Conservation (phyloP, 2,329 filamentous ascomycete species). For the Cordyceps farinosa region DNA sequence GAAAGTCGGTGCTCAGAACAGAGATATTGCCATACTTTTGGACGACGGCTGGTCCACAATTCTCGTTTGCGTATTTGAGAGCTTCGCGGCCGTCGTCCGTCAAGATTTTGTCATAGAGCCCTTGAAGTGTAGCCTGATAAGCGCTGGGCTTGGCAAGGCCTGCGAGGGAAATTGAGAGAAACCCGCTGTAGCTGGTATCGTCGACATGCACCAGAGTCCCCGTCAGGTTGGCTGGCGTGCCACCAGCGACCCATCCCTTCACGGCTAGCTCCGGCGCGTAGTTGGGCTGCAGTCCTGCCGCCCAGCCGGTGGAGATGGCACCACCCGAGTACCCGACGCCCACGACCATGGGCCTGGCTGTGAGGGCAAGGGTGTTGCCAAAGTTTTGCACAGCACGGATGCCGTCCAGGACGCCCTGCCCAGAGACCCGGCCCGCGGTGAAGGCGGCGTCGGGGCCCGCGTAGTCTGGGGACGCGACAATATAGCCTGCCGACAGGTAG, state of each 20-base stretch:
- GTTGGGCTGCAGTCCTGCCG: not conserved
- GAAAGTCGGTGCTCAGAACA: not conserved
- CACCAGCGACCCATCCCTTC: not conserved
- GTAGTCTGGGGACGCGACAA: constrained; percentile 1
- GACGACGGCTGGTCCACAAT: not conserved
- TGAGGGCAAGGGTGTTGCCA: not conserved
- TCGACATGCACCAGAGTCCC: not conserved
- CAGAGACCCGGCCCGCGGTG: not conserved
- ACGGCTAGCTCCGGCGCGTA: not conserved
- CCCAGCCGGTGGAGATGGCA: constrained; percentile 2
- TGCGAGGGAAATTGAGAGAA: not conserved
- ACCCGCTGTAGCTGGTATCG: not conserved
- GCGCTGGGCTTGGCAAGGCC: constrained; percentile 31
- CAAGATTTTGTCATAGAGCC: not conserved
- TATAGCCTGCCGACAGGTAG: not conserved
- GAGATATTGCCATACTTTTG: not conserved
- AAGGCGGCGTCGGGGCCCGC: constrained; percentile 1
- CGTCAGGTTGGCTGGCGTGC: constrained; percentile 3
- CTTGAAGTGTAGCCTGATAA: not conserved
- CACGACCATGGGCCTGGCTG: not conserved
- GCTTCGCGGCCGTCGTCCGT: not conserved
- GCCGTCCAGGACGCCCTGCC: not conserved
- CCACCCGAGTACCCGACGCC: constrained; percentile 7
- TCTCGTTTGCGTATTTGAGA: not conserved
- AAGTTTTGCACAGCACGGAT: not conserved